Conservation (phyloP, 257 asterid species). For the Verbena officinalis region DNA sequence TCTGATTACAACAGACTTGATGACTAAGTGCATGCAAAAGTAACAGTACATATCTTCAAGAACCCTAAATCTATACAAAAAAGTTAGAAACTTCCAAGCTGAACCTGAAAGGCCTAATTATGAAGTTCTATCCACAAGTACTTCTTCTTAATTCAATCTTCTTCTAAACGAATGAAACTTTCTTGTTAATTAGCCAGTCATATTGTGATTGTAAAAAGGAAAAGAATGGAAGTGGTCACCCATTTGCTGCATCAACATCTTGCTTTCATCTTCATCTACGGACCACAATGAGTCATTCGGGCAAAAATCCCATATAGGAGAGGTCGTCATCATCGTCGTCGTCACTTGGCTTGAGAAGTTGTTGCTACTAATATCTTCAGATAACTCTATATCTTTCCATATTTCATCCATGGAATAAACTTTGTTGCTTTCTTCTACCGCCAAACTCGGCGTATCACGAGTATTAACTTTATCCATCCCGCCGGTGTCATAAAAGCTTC, state of each 20-base stretch:
- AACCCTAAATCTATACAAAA: constrained; percentile 32
- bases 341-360: constrained; percentile 36
- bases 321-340: constrained; percentile 35
- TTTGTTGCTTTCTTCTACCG: constrained; percentile 37
- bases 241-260: constrained; percentile 40
- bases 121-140: constrained; percentile 35
- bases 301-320: constrained; percentile 65
- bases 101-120: constrained; percentile 10
- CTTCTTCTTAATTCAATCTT: not conserved
- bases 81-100: constrained; percentile 27
- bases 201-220: constrained; percentile 41
- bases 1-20: not conserved
- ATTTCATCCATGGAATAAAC: constrained; percentile 78
- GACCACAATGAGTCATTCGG: constrained; percentile 51
- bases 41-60: constrained; percentile 5
- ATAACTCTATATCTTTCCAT: constrained; percentile 77
- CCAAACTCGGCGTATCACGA: constrained; percentile 24
- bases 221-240: constrained; percentile 41
- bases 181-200: constrained; percentile 37
- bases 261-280: constrained; percentile 47
- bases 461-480: constrained; percentile 32
- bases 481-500: constrained; percentile 68
- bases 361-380: constrained; percentile 45
- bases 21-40: not conserved
- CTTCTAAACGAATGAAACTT: constrained; percentile 18